Evolutionary conservation across 164 flowering plant genomes (phyloP), one percentile per base, ranked within the genome.

Genomic region (Brasenia schreberi): DNA sequence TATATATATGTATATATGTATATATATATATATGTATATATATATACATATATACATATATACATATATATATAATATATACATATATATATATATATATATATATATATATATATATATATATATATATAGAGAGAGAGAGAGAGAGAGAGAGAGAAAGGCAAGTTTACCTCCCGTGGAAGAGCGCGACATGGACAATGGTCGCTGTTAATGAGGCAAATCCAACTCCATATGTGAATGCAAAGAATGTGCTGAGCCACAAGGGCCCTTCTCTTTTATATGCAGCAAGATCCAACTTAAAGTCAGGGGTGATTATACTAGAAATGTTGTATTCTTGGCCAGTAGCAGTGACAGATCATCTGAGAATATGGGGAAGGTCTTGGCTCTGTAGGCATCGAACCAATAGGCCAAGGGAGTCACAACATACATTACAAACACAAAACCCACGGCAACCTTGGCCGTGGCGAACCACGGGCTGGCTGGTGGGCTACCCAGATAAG

Each of bases 391-490:
- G 66, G 87, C 67, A 67, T 88, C 74, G 58, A 84, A 70, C 92
- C 92, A 88, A 61, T 90, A 90, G 27, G 73, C 45, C 0, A 82
- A 7, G 0, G 97, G 97, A 0, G 86, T 83, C 43, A 87, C 49
- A 5, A 90, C 78, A 66, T 88, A 90, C 85, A 83, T 84, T 72
- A 90, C 70, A 1, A 88, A 4, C 14, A 75, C 43, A 63, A 74
- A 90, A 0, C 97, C 97, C 7, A 64, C 86, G 0, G 92, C 92
- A 0, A 90, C 84, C 68, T 90, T 88, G 39, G 90, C 94, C 0
- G 94, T 88, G 72, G 97, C 97, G 43, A 88, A 90, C 95, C 92
- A 90, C 43, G 97, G 97, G 74, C 92, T 87, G 0, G 92, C 95
- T 4, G 88, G 83, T 16, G 97, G 97, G 77, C 89, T 86, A 10